Evolutionary conservation across 352 stramenopile species (phyloP).

Genomic region (Phytopythium helicoides): DNA sequence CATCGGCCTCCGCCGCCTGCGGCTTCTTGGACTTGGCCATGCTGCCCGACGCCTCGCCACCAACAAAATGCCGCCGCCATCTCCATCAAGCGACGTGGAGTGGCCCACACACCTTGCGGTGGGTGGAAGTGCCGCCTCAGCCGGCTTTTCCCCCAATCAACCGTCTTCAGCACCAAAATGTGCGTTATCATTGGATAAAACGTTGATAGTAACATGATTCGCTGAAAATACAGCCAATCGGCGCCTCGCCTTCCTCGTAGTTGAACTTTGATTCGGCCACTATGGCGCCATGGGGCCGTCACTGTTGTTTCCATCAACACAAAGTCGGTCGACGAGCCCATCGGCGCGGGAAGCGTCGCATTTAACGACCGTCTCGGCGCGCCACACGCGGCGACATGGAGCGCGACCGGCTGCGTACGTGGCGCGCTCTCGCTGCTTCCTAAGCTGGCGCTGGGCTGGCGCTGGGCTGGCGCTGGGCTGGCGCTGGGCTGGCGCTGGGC

Average conservation of each 20-base stretch:
- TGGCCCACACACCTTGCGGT: background rate
- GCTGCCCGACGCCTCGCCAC: conserved; percentile 4
- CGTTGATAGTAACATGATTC: background rate
- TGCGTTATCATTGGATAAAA: background rate
- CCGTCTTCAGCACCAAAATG: background rate
- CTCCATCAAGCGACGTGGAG: conserved; percentile 10
- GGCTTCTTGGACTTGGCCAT: conserved; percentile 36
- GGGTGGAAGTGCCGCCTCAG: conserved; percentile 3
- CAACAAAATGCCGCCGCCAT: conserved; percentile 8
- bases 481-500: no score
- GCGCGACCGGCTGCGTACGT: no score
- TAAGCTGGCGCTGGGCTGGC: no score
- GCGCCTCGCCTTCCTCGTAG: background rate
- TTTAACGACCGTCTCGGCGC: background rate
- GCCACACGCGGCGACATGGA: no score
- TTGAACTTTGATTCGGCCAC: conserved; percentile 5
- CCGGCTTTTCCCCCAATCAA: background rate
- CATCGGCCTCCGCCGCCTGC: conserved; percentile 36
- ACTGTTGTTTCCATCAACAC: conserved; percentile 11
- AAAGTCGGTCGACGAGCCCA: background rate
- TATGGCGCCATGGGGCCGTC: background rate
- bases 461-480: no score
- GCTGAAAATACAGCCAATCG: conserved; percentile 4
- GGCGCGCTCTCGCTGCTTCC: no score
- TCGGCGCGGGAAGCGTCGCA: background rate